These are phyloP conservation scores for Penicillium egyptiacum DNA, from an alignment of 495 filamentous ascomycete genomes.

Conservation along the genomic window DNA sequence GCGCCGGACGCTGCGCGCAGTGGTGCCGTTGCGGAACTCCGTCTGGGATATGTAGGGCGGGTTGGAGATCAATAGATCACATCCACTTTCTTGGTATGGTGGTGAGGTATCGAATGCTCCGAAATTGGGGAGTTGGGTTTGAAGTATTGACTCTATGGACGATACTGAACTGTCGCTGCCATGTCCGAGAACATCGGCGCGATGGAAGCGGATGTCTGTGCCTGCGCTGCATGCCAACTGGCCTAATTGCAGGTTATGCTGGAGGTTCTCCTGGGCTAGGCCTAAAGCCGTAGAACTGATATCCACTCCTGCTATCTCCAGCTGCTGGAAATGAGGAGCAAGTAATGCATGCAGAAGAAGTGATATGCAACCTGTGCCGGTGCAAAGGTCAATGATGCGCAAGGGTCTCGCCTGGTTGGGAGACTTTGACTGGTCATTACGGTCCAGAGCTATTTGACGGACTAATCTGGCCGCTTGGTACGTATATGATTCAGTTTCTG, in stretches of 20 bases:
- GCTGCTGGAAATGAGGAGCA: slow-evolving; percentile 23
- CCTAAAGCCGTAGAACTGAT: slow-evolving; percentile 51
- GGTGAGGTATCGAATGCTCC: background rate
- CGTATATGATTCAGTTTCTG: slow-evolving; percentile 72
- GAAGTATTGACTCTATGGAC: slow-evolving; percentile 12
- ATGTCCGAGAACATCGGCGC: slow-evolving; percentile 54
- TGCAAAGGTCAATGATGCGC: slow-evolving; percentile 79
- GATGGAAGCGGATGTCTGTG: slow-evolving; percentile 49
- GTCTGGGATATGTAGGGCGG: slow-evolving; percentile 81
- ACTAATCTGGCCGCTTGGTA: slow-evolving; percentile 54
- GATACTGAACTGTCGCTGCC: slow-evolving; percentile 13
- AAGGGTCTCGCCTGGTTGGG: slow-evolving; percentile 27
- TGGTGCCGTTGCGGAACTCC: slow-evolving; percentile 56
- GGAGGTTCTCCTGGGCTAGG: slow-evolving; percentile 62
- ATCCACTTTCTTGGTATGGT: slow-evolving; percentile 17
- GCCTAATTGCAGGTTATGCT: slow-evolving; percentile 45
- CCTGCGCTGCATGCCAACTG: slow-evolving; percentile 30
- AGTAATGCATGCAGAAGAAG: slow-evolving; percentile 67
- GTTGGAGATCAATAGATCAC: slow-evolving; percentile 81
- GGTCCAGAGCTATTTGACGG: slow-evolving; percentile 9
- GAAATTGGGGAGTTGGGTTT: background rate
- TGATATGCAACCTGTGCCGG: slow-evolving; percentile 87
- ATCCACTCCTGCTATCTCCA: slow-evolving; percentile 44
- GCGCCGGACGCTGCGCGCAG: slow-evolving; percentile 69
- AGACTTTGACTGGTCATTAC: background rate